These are phyloP conservation scores for Drosera spatulata DNA, from an alignment of 179 eudicot genomes.

Conservation along the genomic window DNA sequence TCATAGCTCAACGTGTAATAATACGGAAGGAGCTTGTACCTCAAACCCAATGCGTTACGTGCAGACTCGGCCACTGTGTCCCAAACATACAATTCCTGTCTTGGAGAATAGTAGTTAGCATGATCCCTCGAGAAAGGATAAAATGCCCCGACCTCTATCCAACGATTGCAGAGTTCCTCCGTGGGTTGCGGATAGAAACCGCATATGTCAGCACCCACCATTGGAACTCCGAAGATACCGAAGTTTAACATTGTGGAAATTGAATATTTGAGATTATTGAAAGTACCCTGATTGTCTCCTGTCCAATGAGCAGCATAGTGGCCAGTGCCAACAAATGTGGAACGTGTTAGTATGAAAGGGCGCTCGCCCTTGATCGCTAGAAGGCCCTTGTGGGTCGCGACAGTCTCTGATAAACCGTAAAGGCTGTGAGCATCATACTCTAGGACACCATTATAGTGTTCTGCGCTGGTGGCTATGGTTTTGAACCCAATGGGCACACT, in stretches of 20 bases:
- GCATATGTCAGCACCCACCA: conserved; percentile 90
- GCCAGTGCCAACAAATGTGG: conserved; percentile 80
- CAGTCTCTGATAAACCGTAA: conserved; percentile 58
- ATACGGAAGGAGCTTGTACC: conserved; percentile 68
- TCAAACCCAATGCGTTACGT: conserved; percentile 58
- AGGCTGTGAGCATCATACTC: conserved; percentile 67
- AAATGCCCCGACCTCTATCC: conserved; percentile 96
- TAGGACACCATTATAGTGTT: conserved; percentile 38
- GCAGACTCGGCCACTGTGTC: conserved; percentile 64
- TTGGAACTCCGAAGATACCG: conserved; percentile 72
- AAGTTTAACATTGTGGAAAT: conserved; percentile 55
- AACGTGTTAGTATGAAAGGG: conserved; percentile 57
- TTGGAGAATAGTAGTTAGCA: conserved; percentile 15
- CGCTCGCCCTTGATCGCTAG: conserved; percentile 34
- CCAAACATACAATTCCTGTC: conserved; percentile 77
- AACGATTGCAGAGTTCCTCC: conserved; percentile 75
- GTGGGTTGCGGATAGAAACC: conserved; percentile 48
- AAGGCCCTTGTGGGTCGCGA: conserved; percentile 48
- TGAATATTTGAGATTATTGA: conserved; percentile 56
- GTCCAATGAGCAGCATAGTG: conserved; percentile 89
- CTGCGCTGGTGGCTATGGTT: conserved; percentile 54
- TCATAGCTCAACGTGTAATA: conserved; percentile 62
- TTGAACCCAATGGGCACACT: conserved; percentile 23
- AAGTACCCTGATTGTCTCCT: conserved; percentile 68
- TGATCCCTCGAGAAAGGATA: conserved; percentile 85